phyloP scores from a whole-genome alignment of 345 rosid species.

The Durio zibethinus region DNA sequence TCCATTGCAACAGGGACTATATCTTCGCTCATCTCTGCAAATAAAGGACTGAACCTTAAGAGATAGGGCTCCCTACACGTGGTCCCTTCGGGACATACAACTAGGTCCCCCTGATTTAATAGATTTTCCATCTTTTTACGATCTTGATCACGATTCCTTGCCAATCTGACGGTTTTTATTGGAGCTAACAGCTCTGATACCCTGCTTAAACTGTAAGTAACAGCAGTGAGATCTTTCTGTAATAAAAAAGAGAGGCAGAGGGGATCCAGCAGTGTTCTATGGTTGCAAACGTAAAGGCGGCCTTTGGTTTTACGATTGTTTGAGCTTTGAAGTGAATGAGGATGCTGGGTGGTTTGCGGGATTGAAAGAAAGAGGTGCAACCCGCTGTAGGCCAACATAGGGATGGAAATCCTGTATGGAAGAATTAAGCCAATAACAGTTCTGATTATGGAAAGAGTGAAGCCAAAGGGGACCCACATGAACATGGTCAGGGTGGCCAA shows the following conservation, averaged over 20 bases:
- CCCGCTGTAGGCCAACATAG: slow-evolving; percentile 41
- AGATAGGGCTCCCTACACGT: slow-evolving; percentile 78
- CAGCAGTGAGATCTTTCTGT: slow-evolving; percentile 53
- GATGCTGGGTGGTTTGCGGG: background rate
- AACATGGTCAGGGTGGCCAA: slow-evolving; percentile 46
- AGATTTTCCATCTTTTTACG: slow-evolving; percentile 40
- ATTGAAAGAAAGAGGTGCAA: slow-evolving; percentile 21
- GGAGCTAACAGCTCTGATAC: slow-evolving; percentile 65
- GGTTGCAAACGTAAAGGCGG: slow-evolving; percentile 66
- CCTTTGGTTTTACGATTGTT: slow-evolving; percentile 19
- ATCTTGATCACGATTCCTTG: slow-evolving; percentile 53
- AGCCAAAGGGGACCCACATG: slow-evolving; percentile 69
- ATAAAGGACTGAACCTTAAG: slow-evolving; percentile 72
- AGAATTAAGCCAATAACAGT: slow-evolving; percentile 30
- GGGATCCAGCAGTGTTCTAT: slow-evolving; percentile 74
- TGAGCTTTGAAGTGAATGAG: background rate
- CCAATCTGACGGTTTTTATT: slow-evolving; percentile 55
- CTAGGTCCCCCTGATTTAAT: slow-evolving; percentile 54
- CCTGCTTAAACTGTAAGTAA: slow-evolving; percentile 71
- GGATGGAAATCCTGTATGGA: slow-evolving; percentile 46
- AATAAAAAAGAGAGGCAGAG: slow-evolving; percentile 45
- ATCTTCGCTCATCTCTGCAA: slow-evolving; percentile 52
- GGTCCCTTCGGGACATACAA: slow-evolving; percentile 84
- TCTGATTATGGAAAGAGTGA: slow-evolving; percentile 36
- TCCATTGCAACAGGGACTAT: slow-evolving; percentile 66